Base-by-base conservation (phyloP, 257 asterid species). In the Phtheirospermum japonicum region DNA sequence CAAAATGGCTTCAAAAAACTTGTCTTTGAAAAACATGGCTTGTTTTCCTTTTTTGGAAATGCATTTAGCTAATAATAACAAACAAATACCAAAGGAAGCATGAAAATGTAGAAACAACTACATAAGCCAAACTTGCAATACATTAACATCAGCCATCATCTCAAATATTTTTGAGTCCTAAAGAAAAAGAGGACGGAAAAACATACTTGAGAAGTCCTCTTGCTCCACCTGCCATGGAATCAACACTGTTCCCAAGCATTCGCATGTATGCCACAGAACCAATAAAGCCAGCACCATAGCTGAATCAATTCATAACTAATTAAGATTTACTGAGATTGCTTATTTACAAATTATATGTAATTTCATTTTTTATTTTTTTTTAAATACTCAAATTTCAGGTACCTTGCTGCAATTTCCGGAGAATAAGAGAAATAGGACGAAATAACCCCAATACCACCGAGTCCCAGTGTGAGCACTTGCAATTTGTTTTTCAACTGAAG, bases 211-310 rank as follows among this genome's bases (percentile, higher is more conserved):
- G 46, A 40, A 92, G 77, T 50, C 93, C 93, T 77, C 58, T 83
- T 53, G 97, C 87, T 80, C 97, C 98, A 59, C 81, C 97, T 13
- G 93, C 95, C 88, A 92, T 75, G 63, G 95, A 75, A 75, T 92
- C 98, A 46, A 92, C 73, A 37, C 77, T 86, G 71, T 76, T 92
- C 36, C 98, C 97, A 32, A 92, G 94, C 98, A 92, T 88, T 63
- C 93, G 78, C 79, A 92, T 81, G 82, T 92, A 92, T 18, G 75
- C 94, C 76, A 92, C 75, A 40, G 97, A 75, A 71, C 98, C 98
- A 65, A 88, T 81, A 64, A 83, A 70, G 28, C 97, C 98, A 74
- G 75, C 93, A 26, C 83, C 85, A 52, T 86, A 92, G 73, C 98
- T 92, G 88, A 7, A 77, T 45, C 50, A 61, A 70, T n/a, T 14